Base-by-base conservation (phyloP, 345 rosid genomes). In the Lepidium africanum region DNA sequence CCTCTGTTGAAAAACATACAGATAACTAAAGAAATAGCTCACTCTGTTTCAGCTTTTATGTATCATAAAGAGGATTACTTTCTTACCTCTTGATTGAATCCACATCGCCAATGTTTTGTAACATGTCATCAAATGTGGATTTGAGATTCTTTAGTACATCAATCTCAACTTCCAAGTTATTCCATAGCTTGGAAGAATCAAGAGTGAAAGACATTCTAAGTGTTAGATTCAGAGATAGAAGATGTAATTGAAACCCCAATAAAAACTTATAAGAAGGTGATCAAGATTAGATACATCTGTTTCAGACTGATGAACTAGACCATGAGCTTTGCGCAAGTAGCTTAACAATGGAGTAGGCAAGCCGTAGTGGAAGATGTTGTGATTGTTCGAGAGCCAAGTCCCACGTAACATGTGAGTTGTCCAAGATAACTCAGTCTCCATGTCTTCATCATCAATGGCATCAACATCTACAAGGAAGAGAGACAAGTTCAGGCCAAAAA, bases 381-480 rank as follows among this genome's bases (percentile, higher is more conserved):
- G 91, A 71, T 85, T 85, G 16, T 73, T 81, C 17, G 96, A 91
- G 42, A 88, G 77, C 97, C 96, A 94, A 53, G 97, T 94, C 55
- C 92, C 97, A 36, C 97, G 85, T 53, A 94, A 84, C 99, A 91
- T 91, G 82, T 94, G 96, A 73, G 81, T 55, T 63, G 79, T 81
- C 87, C 87, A 79, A 48, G 71, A 73, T 48, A 75, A 76, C 37
- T 55, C 46, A 10, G 79, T 48, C 48, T 77, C 30, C 5, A 57
- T 82, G 63, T 81, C 86, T 71, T 85, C 86, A 32, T 50, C 39
- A 30, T 68, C 49, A 65, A 73, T 87, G 52, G 54, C 81, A 79
- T 84, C 96, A 71, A 93, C 78, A 81, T 93, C 97, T 90, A 81
- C 79, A 77, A 38, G 42, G 51, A 63, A 40, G 41, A 64, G 61